Conservation (phyloP, 2,329 filamentous ascomycete species). For the Sporothrix globosa region DNA sequence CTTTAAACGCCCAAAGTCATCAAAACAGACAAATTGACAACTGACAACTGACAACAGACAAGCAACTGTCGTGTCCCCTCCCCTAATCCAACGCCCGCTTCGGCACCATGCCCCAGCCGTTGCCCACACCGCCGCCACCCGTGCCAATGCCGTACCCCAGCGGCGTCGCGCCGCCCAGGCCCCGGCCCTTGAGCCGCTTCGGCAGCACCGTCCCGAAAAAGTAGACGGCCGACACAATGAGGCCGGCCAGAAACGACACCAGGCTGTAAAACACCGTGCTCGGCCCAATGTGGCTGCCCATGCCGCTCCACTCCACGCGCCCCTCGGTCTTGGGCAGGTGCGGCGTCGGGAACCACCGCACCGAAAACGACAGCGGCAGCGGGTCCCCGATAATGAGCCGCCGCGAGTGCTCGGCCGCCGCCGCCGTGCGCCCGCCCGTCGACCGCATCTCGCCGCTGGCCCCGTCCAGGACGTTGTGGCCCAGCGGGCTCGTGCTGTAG, state of each 20-base stretch:
- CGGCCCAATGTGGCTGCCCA: conserved; percentile 66
- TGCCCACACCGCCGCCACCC: conserved; percentile 54
- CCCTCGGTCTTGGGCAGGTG: conserved; percentile 69
- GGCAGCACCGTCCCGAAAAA: conserved; percentile 65
- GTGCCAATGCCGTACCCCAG: conserved; percentile 57
- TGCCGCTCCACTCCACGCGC: conserved; percentile 65
- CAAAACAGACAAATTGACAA: neutral
- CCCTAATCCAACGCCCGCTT: conserved; percentile 51
- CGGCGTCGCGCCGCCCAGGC: conserved; percentile 61
- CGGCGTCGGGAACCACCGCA: conserved; percentile 84
- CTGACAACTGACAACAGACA: neutral
- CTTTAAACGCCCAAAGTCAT: conserved; percentile 13
- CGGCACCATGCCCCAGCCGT: conserved; percentile 60
- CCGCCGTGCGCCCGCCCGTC: conserved; percentile 17
- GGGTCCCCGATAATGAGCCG: conserved; percentile 86
- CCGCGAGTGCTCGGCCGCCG: conserved; percentile 45
- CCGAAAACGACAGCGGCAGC: conserved; percentile 74
- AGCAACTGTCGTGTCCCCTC: neutral
- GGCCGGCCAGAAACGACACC: conserved; percentile 61
- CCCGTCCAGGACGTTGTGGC: conserved; percentile 50
- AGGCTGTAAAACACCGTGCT: conserved; percentile 66
- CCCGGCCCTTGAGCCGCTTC: conserved; percentile 53
- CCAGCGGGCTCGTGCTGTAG: conserved; percentile 77
- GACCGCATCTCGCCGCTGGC: conserved; percentile 18
- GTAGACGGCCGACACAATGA: conserved; percentile 59